phyloP scores from a whole-genome alignment of 1,139 yeast genomes.

The Pichia sp. region DNA sequence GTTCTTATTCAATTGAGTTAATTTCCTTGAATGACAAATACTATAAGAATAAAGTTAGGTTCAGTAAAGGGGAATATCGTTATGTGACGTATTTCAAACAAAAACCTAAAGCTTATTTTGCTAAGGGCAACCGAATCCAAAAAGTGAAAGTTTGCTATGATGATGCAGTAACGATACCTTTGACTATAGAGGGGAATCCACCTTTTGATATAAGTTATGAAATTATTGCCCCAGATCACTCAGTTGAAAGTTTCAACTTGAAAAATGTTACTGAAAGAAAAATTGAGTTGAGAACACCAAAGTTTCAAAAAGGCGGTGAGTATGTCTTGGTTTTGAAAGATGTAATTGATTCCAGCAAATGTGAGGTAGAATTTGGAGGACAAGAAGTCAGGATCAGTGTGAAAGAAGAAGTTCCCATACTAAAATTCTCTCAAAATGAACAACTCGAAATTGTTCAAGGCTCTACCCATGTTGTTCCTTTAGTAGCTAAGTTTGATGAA shows the following conservation, averaged over 20 bases:
- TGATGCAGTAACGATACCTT: constrained; percentile 37
- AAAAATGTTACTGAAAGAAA: constrained; percentile 36
- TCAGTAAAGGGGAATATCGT: constrained; percentile 34
- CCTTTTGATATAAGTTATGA: constrained; percentile 74
- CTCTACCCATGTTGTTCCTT: constrained; percentile 48
- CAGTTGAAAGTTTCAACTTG: constrained; percentile 36
- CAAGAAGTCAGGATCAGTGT: constrained; percentile 57
- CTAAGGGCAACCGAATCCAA: constrained; percentile 16
- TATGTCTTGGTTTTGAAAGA: constrained; percentile 57
- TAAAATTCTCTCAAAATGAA: constrained; percentile 24
- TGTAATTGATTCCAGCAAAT: constrained; percentile 64
- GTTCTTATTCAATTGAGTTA: constrained; percentile 70
- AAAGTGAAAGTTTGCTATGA: constrained; percentile 36
- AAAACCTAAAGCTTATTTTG: constrained; percentile 38
- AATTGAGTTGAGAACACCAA: constrained; percentile 45
- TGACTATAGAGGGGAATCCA: constrained; percentile 64
- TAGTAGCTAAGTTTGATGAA: constrained; percentile 37
- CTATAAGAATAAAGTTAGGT: constrained; percentile 34
- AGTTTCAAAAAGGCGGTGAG: constrained; percentile 57
- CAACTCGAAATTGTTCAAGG: constrained; percentile 53
- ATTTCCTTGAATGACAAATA: constrained; percentile 47
- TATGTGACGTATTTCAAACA: constrained; percentile 48
- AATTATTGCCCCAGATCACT: constrained; percentile 43
- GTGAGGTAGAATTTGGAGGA: constrained; percentile 59
- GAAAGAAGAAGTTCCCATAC: constrained; percentile 55